Base-by-base conservation (phyloP, 1,284 basidiomycete species). In the Ustilago shanxiensis region DNA sequence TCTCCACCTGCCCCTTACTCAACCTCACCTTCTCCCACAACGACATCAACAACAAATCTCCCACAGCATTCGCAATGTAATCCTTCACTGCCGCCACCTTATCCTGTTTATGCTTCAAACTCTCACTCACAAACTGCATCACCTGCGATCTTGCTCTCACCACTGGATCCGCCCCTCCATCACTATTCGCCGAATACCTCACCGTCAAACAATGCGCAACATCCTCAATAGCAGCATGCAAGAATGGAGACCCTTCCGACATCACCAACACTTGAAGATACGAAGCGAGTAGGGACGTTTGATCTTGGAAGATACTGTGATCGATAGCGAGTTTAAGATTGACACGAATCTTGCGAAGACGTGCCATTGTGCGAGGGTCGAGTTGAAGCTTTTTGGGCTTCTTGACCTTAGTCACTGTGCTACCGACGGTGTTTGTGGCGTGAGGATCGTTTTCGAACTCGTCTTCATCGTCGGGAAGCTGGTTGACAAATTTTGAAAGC, bases 251-350 rank as follows among this genome's bases (percentile, higher is more conserved):
- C 3, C 82, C 80, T 47, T 80, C 81, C 1, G 74, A 78, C 80
- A 83, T 83, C 66, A 82, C 72, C n/a, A 83, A 49, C 11, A 82
- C 72, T 57, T 85, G 84, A 35, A 83, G 33, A 63, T 85, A 85
- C 9, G 71, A 77, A 0, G 84, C 77, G 11, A 85, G 50, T 28
- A 85, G 61, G 10, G 59, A 49, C 4, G 74, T 85, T 58, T 85
- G 82, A 29, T 81, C 79, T n/a, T 62, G 64, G 24, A 65, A 64
- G 13, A 85, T 66, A 53, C 83, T 85, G 53, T 79, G 72, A 49
- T 84, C 83, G 26, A 84, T 81, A 2, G 79, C 84, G 6, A 85
- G 66, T 52, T 85, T 85, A 52, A 85, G 73, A 22, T 83, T 85
- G 20, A 78, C 62, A 4, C 81, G 59, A 13, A 85, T 67, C 70